Conservation (phyloP, 805 yeast genomes). For the Candida saitoana region DNA sequence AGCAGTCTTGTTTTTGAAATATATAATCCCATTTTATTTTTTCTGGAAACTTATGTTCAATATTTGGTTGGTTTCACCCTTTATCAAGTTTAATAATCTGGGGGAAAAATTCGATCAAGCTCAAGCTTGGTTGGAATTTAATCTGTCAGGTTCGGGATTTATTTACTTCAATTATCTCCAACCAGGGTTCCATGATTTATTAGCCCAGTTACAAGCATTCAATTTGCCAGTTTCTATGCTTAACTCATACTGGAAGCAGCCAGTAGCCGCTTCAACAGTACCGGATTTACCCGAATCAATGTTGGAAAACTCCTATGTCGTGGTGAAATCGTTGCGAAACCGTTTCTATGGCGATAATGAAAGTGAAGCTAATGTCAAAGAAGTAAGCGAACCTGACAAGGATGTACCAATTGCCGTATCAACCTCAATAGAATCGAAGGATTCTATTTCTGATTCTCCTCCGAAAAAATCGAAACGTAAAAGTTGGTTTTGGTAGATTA, state of each 20-base stretch:
- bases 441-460: neutral
- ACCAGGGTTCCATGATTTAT: slow-evolving; percentile 15
- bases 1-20: slow-evolving; percentile 40
- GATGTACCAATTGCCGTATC: neutral
- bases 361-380: neutral
- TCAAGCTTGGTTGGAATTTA: slow-evolving; percentile 28
- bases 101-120: slow-evolving; percentile 9
- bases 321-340: slow-evolving; percentile 4
- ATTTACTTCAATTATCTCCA: slow-evolving; percentile 25
- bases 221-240: neutral
- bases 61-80: slow-evolving; percentile 58
- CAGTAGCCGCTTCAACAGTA: neutral
- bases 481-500: slow-evolving; percentile 21
- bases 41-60: slow-evolving; percentile 45
- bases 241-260: neutral
- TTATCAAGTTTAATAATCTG: slow-evolving; percentile 17
- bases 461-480: slow-evolving; percentile 3
- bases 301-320: slow-evolving; percentile 6
- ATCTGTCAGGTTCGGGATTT: slow-evolving; percentile 30
- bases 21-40: slow-evolving; percentile 53
- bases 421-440: neutral
- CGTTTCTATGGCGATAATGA: slow-evolving; percentile 2
- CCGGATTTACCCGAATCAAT: neutral
- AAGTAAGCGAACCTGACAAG: neutral
- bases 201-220: neutral